Conservation (phyloP, 2,329 filamentous ascomycete species). For the Aspergillus thermomutatus region DNA sequence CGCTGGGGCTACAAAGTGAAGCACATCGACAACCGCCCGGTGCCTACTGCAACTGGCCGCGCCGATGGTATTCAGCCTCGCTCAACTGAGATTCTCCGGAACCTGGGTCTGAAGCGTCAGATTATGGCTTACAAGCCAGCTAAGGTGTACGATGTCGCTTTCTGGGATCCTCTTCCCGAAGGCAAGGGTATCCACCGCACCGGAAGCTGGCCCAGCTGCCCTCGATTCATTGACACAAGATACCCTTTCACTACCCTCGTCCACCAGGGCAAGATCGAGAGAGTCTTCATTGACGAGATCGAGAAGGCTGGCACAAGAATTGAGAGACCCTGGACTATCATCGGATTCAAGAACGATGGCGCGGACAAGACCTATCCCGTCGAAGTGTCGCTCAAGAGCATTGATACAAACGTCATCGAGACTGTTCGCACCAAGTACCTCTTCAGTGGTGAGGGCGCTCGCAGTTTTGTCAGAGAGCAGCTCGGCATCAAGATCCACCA, state of each 20-base stretch:
- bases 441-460: conserved; percentile 61
- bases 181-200: conserved; percentile 57
- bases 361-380: conserved; percentile 71
- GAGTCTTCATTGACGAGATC: conserved; percentile 60
- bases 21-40: conserved; percentile 85
- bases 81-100: conserved; percentile 79
- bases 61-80: conserved; percentile 91
- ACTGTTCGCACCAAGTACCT: conserved; percentile 62
- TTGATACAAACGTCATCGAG: conserved; percentile 69
- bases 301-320: conserved; percentile 56
- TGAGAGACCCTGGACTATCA: conserved; percentile 61
- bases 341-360: conserved; percentile 59
- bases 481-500: conserved; percentile 65
- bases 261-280: conserved; percentile 61
- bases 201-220: conserved; percentile 80
- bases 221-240: conserved; percentile 68
- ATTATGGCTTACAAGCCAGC: conserved; percentile 87
- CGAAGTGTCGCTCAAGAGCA: conserved; percentile 70
- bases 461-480: conserved; percentile 58
- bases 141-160: conserved; percentile 71
- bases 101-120: conserved; percentile 82
- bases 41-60: conserved; percentile 80
- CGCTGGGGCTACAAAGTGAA: conserved; percentile 95
- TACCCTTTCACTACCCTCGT: conserved; percentile 63
- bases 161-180: conserved; percentile 57